A percentile compares a stretch with the other conserved stretches of the same genome.
These are phyloP conservation scores for Cladosporium phlei DNA, from an alignment of 2,329 filamentous ascomycete genomes.

Conservation along the genomic window DNA sequence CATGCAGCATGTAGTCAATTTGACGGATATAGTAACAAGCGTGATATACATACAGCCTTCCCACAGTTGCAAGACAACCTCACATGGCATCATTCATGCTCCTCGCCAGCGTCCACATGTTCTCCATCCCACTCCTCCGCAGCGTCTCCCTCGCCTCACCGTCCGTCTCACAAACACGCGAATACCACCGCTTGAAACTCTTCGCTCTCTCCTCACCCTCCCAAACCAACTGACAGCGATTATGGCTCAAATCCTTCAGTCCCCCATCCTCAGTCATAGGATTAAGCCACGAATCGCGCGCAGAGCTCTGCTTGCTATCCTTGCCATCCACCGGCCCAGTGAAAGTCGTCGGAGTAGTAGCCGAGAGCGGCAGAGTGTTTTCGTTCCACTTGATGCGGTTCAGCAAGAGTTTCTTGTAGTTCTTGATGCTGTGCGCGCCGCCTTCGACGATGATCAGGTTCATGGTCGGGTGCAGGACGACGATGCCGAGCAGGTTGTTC, in stretches of 20 bases:
- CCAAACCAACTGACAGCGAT: slow-evolving; percentile 80
- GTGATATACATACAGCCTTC: background rate
- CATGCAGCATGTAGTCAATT: too few relatives aligned
- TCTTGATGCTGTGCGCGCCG: slow-evolving; percentile 73
- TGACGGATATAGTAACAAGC: too few relatives aligned
- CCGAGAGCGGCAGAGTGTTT: slow-evolving; percentile 64
- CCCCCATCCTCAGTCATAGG: slow-evolving; percentile 73
- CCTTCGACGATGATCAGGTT: slow-evolving; percentile 90
- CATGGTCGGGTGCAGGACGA: slow-evolving; percentile 83
- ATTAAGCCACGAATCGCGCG: slow-evolving; percentile 64
- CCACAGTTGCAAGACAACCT: too few relatives aligned
- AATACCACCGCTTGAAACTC: slow-evolving; percentile 81
- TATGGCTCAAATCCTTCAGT: slow-evolving; percentile 74
- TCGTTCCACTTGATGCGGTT: slow-evolving; percentile 94
- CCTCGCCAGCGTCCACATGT: slow-evolving; percentile 89
- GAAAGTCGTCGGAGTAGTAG: slow-evolving; percentile 27
- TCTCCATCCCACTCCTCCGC: slow-evolving; percentile 81
- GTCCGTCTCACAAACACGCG: slow-evolving; percentile 89
- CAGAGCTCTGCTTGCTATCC: slow-evolving; percentile 21
- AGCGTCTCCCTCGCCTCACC: slow-evolving; percentile 78
- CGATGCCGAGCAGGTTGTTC: slow-evolving; percentile 78
- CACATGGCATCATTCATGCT: slow-evolving; percentile 30
- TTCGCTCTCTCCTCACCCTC: slow-evolving; percentile 81
- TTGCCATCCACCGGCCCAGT: slow-evolving; percentile 23
- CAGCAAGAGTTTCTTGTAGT: slow-evolving; percentile 89